A percentile compares a stretch with the other conserved stretches of the same genome.
Conservation (phyloP, 176 grass and related monocot species). For the Miscanthus lutarioriparius region DNA sequence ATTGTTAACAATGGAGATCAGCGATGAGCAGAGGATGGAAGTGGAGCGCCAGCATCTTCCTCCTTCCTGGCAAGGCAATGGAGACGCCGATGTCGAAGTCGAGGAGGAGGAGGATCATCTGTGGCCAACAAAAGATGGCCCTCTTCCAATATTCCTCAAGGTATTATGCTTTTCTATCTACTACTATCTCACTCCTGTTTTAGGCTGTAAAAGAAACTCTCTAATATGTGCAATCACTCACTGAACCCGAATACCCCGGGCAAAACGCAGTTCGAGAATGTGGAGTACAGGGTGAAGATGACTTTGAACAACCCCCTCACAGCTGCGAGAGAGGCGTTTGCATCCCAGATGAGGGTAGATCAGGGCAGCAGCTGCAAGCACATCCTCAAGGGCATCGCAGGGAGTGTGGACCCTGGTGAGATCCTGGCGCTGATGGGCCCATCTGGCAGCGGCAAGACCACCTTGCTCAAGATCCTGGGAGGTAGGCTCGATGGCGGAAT, state of each 20-base stretch:
- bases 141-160: constrained; percentile 93
- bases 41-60: constrained; percentile 1
- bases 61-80: constrained; percentile 36
- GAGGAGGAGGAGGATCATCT: constrained; percentile 41
- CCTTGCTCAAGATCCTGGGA: constrained; percentile 80
- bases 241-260: neutral
- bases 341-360: constrained; percentile 51
- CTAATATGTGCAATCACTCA: neutral
- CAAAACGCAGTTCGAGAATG: constrained; percentile 78
- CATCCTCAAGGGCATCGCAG: constrained; percentile 81
- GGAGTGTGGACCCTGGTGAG: constrained; percentile 79
- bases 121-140: constrained; percentile 56
- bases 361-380: constrained; percentile 64
- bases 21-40: constrained; percentile 45
- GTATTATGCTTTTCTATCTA: constrained; percentile 21
- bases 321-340: constrained; percentile 46
- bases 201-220: neutral
- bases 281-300: constrained; percentile 78
- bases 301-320: constrained; percentile 56
- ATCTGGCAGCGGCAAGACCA: constrained; percentile 94
- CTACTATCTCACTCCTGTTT: neutral
- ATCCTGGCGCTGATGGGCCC: constrained; percentile 93
- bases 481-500: constrained; percentile 65
- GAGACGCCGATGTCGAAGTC: constrained; percentile 34
- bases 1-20: constrained; percentile 50